These are phyloP conservation scores for Neurospora tetrasperma DNA, from an alignment of 495 filamentous ascomycete genomes.

Conservation along the genomic window DNA sequence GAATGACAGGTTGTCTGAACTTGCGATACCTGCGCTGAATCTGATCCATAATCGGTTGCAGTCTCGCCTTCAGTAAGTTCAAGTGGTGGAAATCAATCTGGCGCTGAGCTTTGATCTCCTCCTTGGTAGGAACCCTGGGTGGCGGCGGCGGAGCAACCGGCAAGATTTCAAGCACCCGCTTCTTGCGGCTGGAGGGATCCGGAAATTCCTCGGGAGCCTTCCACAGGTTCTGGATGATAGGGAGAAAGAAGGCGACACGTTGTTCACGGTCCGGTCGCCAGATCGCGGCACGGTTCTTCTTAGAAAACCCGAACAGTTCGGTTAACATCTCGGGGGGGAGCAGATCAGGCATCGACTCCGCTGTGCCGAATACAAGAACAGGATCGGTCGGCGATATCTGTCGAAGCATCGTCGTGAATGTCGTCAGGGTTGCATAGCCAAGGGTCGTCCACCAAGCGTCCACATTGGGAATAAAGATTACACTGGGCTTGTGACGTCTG, in stretches of 20 bases:
- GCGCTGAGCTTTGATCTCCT: slow-evolving; percentile 69
- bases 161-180: slow-evolving; percentile 66
- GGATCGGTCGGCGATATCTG: slow-evolving; percentile 79
- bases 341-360: slow-evolving; percentile 52
- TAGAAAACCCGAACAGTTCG: slow-evolving; percentile 77
- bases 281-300: slow-evolving; percentile 61
- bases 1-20: slow-evolving; percentile 71
- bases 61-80: slow-evolving; percentile 73
- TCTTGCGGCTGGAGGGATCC: slow-evolving; percentile 72
- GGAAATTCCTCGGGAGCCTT: slow-evolving; percentile 78
- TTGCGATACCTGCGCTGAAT: slow-evolving; percentile 75
- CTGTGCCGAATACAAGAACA: slow-evolving; percentile 71
- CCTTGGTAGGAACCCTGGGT: slow-evolving; percentile 53
- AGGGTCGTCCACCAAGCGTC: slow-evolving; percentile 76
- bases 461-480: slow-evolving; percentile 87
- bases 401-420: slow-evolving; percentile 67
- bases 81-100: slow-evolving; percentile 68
- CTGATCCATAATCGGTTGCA: slow-evolving; percentile 93
- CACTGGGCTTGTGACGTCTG: slow-evolving; percentile 85
- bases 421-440: slow-evolving; percentile 49
- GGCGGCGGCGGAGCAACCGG: slow-evolving; percentile 63
- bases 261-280: slow-evolving; percentile 48
- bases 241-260: slow-evolving; percentile 66
- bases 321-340: slow-evolving; percentile 47
- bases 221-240: slow-evolving; percentile 60